Evolutionary conservation across 2,329 filamentous ascomycete species (phyloP).

Genomic region (Pseudogymnoascus sp.): DNA sequence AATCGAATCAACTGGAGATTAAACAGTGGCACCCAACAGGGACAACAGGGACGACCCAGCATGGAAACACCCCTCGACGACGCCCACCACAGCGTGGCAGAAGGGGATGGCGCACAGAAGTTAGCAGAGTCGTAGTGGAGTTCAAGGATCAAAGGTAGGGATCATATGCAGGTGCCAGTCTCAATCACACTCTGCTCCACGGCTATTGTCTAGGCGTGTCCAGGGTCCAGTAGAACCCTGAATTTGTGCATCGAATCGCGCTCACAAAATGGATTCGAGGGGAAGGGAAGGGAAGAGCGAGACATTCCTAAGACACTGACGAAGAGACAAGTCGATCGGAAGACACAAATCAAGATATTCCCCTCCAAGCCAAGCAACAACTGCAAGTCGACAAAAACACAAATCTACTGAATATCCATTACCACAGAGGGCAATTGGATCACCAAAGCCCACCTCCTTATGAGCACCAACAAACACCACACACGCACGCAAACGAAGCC

Average conservation of each 20-base stretch:
- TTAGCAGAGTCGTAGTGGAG: constrained; percentile 1
- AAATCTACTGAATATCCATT: neutral
- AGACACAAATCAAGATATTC: neutral
- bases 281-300: neutral
- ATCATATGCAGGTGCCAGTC: constrained; percentile 4
- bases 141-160: neutral
- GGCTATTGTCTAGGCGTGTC: neutral
- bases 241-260: neutral
- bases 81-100: neutral
- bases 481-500: neutral
- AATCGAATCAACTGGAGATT: neutral
- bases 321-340: neutral
- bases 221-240: neutral
- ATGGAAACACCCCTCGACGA: neutral
- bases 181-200: constrained; percentile 6
- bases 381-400: neutral
- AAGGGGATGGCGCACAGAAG: constrained; percentile 1
- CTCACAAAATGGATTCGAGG: neutral
- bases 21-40: neutral
- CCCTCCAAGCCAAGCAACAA: neutral
- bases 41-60: neutral
- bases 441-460: neutral
- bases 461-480: neutral
- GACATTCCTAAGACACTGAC: neutral
- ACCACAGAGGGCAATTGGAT: neutral